Base-by-base conservation (phyloP, 495 filamentous ascomycete genomes). In the Chaetomidium leptoderma region DNA sequence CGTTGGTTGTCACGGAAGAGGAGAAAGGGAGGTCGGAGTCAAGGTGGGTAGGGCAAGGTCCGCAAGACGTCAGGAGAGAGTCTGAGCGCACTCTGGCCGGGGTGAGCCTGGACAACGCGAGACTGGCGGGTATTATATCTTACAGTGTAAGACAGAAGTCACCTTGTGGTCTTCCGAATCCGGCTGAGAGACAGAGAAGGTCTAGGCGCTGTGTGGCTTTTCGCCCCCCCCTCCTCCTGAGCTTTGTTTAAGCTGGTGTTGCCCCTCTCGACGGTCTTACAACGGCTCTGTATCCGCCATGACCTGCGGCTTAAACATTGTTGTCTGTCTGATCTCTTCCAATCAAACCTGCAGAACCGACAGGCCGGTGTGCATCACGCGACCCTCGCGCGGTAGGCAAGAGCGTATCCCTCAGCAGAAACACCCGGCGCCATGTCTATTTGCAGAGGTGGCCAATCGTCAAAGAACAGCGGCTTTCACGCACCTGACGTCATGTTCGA, bases 211-310 rank as follows among this genome's bases (percentile, higher is more conserved):
- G n/a, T 23, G 19, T 36, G 17, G 17, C 29, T 27, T 23, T 8
- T 24, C 17, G 32, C 19, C 47, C 46, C 47, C 11, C 32, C 17
- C 13, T 21, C 10, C 19, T 24, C 21, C 19, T 24, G 21, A 19
- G 47, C 47, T 50, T 35, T 50, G 47, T 32, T 50, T 1, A 4
- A 33, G 17, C 19, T 46, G 43, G 23, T 46, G 45, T 48, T 33
- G 24, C 26, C 44, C 6, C 26, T 23, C 44, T n/a, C 16, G 27
- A 32, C 23, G 5, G 23, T 11, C 43, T 7, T 2, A 46, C 23
- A 27, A 46, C 23, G 6, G 24, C 43, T 46, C 29, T 46, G 24
- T 46, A 19, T 23, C 13, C 11, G 11, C 14, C 11, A 29, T 26
- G 7, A n/a, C n/a, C 36, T 19, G n/a, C 3, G n/a, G 36, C 16